phyloP scores from a whole-genome alignment of 2,329 filamentous ascomycete species.

The Penicillium aurantiogriseum region DNA sequence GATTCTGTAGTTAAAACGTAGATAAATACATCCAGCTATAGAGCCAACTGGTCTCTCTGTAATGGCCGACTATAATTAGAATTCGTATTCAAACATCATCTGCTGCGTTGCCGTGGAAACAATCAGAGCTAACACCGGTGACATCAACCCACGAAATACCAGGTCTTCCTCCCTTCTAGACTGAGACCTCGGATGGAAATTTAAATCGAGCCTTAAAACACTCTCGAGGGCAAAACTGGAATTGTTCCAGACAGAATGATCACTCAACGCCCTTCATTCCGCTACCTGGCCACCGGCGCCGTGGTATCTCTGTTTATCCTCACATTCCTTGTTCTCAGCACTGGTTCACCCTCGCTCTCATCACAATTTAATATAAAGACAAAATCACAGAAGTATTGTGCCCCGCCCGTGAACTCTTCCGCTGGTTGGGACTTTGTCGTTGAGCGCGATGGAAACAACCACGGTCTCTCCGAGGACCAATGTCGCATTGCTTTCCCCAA shows the following conservation, averaged over 20 bases:
- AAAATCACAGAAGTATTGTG: not conserved
- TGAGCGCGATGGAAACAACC: slow-evolving; percentile 36
- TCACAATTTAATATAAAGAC: slow-evolving; percentile 26
- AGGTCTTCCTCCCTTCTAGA: not conserved
- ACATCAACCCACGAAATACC: not conserved
- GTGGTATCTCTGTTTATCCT: slow-evolving; percentile 26
- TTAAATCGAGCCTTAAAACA: not conserved
- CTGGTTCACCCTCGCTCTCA: slow-evolving; percentile 17
- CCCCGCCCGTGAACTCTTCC: not conserved
- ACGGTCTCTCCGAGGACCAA: slow-evolving; percentile 37
- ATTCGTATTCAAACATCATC: not conserved
- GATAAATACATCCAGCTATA: not conserved
- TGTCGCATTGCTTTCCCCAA: slow-evolving; percentile 44
- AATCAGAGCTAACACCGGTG: slow-evolving; percentile 9
- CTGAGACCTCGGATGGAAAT: not conserved
- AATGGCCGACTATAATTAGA: not conserved
- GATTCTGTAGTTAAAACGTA: not conserved
- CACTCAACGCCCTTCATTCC: slow-evolving; percentile 26
- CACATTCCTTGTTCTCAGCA: slow-evolving; percentile 28
- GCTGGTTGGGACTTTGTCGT: slow-evolving; percentile 34
- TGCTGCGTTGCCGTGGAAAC: slow-evolving; percentile 31
- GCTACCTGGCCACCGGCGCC: slow-evolving; percentile 30
- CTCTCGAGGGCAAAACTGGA: not conserved
- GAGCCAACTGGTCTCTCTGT: not conserved
- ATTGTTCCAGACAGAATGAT: slow-evolving; percentile 17